These are phyloP conservation scores for Cryptosporidium parvum DNA, from an alignment of 169 alveolate genomes.

Conservation along the genomic window DNA sequence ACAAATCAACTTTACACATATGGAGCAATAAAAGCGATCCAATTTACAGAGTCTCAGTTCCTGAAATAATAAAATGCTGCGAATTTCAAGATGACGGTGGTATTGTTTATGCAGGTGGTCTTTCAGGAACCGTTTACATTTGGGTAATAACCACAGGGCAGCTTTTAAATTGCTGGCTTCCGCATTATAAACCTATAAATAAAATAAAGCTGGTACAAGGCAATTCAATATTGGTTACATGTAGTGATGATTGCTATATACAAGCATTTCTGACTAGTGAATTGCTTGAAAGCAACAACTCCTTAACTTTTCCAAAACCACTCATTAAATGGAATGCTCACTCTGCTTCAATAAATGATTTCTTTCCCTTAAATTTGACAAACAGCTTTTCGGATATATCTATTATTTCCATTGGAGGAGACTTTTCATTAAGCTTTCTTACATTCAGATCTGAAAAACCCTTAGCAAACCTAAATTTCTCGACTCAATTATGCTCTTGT, in stretches of 20 bases:
- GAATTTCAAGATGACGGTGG: slow-evolving; percentile 73
- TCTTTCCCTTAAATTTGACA: neutral
- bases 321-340: slow-evolving; percentile 47
- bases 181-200: slow-evolving; percentile 40
- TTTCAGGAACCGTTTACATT: slow-evolving; percentile 53
- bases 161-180: slow-evolving; percentile 56
- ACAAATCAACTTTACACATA: slow-evolving; percentile 37
- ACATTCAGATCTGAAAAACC: slow-evolving; percentile 36
- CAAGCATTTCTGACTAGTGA: slow-evolving; percentile 53
- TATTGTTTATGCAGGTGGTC: slow-evolving; percentile 68
- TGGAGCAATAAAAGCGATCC: slow-evolving; percentile 66
- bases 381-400: neutral
- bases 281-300: slow-evolving; percentile 25
- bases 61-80: slow-evolving; percentile 57
- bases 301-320: slow-evolving; percentile 41
- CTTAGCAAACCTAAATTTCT: slow-evolving; percentile 19
- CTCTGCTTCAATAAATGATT: slow-evolving; percentile 51
- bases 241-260: slow-evolving; percentile 57
- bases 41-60: slow-evolving; percentile 53
- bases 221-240: slow-evolving; percentile 36
- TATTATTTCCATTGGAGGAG: slow-evolving; percentile 47
- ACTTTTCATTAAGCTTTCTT: slow-evolving; percentile 32
- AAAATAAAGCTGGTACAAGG: slow-evolving; percentile 34
- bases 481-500: slow-evolving; percentile 31
- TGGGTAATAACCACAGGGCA: slow-evolving; percentile 69